A percentile compares a stretch with the other conserved stretches of the same genome.
Evolutionary conservation across 78 protist genomes (phyloP).

Genomic region (Acrasis kona): DNA sequence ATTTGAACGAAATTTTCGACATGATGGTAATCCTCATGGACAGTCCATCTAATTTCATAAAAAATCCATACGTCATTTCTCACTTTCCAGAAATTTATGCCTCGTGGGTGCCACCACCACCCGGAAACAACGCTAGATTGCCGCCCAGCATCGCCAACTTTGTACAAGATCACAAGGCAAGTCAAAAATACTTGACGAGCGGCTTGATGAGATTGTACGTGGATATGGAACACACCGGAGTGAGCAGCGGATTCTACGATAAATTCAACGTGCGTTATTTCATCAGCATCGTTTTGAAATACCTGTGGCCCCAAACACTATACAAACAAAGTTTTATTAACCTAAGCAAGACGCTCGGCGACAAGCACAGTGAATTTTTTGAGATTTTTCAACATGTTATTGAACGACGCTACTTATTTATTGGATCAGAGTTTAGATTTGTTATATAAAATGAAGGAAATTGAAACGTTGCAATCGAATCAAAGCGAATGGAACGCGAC

Average conservation of each 20-base stretch:
- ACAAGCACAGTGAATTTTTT: neutral
- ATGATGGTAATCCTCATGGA: neutral
- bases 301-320: neutral
- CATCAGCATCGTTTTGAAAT: neutral
- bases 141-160: neutral
- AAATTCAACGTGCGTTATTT: neutral
- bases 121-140: neutral
- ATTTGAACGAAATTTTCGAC: neutral
- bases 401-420: neutral
- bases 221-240: neutral
- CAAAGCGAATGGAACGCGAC: neutral
- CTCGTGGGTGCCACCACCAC: neutral
- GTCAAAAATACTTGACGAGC: neutral
- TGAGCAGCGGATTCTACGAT: neutral
- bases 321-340: neutral
- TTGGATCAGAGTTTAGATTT: neutral
- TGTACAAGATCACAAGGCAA: neutral
- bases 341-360: too few relatives aligned
- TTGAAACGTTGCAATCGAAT: neutral
- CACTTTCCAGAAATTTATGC: neutral
- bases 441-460: neutral
- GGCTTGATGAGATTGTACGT: neutral
- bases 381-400: neutral
- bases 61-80: neutral
- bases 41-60: neutral